These are phyloP conservation scores for Lachnellula willkommii DNA, from an alignment of 2,329 filamentous ascomycete species.

Conservation along the genomic window DNA sequence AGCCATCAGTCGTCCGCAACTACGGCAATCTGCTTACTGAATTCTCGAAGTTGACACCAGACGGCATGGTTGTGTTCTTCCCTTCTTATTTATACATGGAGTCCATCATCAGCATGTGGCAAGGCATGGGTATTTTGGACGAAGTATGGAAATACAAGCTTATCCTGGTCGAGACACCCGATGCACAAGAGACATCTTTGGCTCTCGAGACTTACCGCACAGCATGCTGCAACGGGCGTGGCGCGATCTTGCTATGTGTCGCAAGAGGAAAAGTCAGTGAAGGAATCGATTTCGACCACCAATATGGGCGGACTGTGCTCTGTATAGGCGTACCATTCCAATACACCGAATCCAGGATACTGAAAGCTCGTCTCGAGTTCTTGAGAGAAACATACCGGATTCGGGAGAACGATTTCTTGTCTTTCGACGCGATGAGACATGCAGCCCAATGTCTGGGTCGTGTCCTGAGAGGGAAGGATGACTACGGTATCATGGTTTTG, in stretches of 20 bases:
- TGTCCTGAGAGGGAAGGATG: constrained; percentile 91
- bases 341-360: constrained; percentile 94
- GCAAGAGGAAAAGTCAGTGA: constrained; percentile 96
- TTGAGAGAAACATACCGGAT: constrained; percentile 96
- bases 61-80: constrained; percentile 99
- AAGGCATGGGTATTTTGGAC: constrained; percentile 95
- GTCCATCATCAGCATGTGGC: constrained; percentile 98
- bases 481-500: constrained; percentile 99
- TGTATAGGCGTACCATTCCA: constrained; percentile 98
- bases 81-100: constrained; percentile 99
- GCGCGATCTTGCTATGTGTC: constrained; percentile 88
- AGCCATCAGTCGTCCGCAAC: constrained; percentile 93
- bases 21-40: constrained; percentile 91
- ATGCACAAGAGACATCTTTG: constrained; percentile 92
- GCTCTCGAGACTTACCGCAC: constrained; percentile 95
- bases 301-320: constrained; percentile 91
- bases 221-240: constrained; percentile 93
- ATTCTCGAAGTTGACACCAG: constrained; percentile 91
- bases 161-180: constrained; percentile 94
- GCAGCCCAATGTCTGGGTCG: constrained; percentile 94
- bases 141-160: constrained; percentile 99
- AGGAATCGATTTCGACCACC: constrained; percentile 98
- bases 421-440: constrained; percentile 99
- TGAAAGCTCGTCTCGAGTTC: constrained; percentile 93
- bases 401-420: constrained; percentile 93